Conservation (phyloP, 1,139 yeast species). For the Zhuliangozyma parablackwelliae region DNA sequence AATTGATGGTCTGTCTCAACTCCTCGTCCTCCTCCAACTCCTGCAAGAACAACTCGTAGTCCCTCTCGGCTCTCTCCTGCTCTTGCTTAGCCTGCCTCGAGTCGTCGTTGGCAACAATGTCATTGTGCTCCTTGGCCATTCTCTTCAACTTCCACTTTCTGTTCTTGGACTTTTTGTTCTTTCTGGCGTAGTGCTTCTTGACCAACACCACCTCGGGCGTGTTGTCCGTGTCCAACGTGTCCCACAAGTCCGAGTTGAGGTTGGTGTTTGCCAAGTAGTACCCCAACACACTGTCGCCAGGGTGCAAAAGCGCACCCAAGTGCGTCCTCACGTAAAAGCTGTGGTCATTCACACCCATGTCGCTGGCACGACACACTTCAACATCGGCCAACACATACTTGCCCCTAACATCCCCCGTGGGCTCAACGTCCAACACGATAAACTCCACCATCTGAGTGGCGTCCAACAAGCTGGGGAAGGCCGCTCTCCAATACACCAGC, state of each 20-base stretch:
- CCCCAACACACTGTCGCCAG: slow-evolving; percentile 94
- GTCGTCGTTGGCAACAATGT: slow-evolving; percentile 73
- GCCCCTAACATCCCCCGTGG: slow-evolving; percentile 80
- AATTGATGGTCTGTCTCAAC: slow-evolving; percentile 82
- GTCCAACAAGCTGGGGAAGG: slow-evolving; percentile 76
- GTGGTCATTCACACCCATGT: slow-evolving; percentile 79
- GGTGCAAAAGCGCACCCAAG: slow-evolving; percentile 88
- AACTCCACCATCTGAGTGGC: slow-evolving; percentile 80
- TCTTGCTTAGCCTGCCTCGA: slow-evolving; percentile 83
- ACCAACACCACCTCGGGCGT: slow-evolving; percentile 89
- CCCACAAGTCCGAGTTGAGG: slow-evolving; percentile 84
- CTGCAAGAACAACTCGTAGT: slow-evolving; percentile 92
- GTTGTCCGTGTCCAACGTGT: slow-evolving; percentile 55
- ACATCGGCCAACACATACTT: slow-evolving; percentile 85
- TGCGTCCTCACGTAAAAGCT: slow-evolving; percentile 83
- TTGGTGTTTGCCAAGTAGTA: slow-evolving; percentile 80
- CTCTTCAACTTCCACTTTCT: slow-evolving; percentile 95
- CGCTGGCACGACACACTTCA: slow-evolving; percentile 80
- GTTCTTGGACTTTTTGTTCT: slow-evolving; percentile 69
- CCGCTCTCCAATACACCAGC: slow-evolving; percentile 79
- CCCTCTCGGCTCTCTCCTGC: slow-evolving; percentile 88
- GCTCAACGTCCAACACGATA: slow-evolving; percentile 88
- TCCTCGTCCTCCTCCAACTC: slow-evolving; percentile 97
- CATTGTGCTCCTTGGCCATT: slow-evolving; percentile 94
- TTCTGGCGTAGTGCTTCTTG: slow-evolving; percentile 85